These are phyloP conservation scores for Monosporozyma siamensis DNA, from an alignment of 805 yeast genomes.

Conservation along the genomic window DNA sequence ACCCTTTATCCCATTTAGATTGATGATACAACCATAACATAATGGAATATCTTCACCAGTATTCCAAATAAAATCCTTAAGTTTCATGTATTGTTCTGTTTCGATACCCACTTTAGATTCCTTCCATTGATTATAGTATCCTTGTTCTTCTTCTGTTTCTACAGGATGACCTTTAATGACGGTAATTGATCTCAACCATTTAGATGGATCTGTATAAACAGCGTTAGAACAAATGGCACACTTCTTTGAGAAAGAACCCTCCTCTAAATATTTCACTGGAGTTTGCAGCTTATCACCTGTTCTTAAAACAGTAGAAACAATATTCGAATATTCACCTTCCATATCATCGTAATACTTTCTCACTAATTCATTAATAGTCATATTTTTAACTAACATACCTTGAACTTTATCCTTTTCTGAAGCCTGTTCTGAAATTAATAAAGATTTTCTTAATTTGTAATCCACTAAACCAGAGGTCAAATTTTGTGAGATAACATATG, in stretches of 20 bases:
- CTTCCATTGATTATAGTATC: slow-evolving; percentile 30
- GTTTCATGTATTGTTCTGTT: slow-evolving; percentile 10
- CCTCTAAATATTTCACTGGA: slow-evolving; percentile 27
- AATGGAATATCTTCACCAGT: slow-evolving; percentile 27
- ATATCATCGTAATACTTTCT: slow-evolving; percentile 60
- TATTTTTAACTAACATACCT: slow-evolving; percentile 40
- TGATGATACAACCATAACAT: slow-evolving; percentile 73
- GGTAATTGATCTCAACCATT: slow-evolving; percentile 64
- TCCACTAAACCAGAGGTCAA: slow-evolving; percentile 31
- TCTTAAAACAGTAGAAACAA: slow-evolving; percentile 84
- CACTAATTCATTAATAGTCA: slow-evolving; percentile 75
- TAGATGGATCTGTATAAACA: slow-evolving; percentile 47
- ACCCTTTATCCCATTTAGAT: slow-evolving; percentile 38
- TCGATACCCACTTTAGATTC: slow-evolving; percentile 19
- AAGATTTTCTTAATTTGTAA: slow-evolving; percentile 13
- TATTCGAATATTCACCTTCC: slow-evolving; percentile 75
- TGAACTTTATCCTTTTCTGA: slow-evolving; percentile 20
- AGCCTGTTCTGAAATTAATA: slow-evolving; percentile 13
- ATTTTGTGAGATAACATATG: slow-evolving; percentile 34
- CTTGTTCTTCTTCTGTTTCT: slow-evolving; percentile 34
- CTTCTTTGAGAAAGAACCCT: slow-evolving; percentile 6
- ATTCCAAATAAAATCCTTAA: slow-evolving; percentile 15
- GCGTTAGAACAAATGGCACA: slow-evolving; percentile 52
- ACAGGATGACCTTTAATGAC: slow-evolving; percentile 47
- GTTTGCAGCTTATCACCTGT: slow-evolving; percentile 70